Evolutionary conservation across 192 early-diverging fungal genomes (phyloP).

Genomic region (Borealophlyctis nickersoniae): DNA sequence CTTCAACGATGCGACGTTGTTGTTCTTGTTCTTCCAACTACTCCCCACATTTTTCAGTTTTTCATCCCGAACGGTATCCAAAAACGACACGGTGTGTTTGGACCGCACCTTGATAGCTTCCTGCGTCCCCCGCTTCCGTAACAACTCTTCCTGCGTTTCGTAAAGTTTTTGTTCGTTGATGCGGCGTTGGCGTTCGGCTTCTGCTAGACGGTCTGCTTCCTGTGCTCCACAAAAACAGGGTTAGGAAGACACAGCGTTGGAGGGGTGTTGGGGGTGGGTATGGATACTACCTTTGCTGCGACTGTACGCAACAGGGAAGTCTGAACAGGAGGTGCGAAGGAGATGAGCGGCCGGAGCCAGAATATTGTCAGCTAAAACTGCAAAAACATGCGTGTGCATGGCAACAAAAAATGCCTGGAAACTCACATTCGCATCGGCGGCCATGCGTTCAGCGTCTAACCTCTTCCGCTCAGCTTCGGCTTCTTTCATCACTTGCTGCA

Average conservation of each 20-base stretch:
- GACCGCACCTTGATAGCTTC: slow-evolving; percentile 13
- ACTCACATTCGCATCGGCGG: slow-evolving; percentile 17
- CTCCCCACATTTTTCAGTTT: too few relatives aligned
- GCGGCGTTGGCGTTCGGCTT: slow-evolving; percentile 17
- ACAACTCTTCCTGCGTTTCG: slow-evolving; percentile 21
- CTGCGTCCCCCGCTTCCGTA: slow-evolving; percentile 5
- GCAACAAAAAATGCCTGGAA: neutral
- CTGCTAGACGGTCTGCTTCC: slow-evolving; percentile 18
- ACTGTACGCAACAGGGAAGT: too few relatives aligned
- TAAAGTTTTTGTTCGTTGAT: slow-evolving; percentile 9
- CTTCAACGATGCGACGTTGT: slow-evolving; percentile 16
- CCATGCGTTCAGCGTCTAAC: slow-evolving; percentile 9
- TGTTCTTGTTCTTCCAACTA: slow-evolving; percentile 21
- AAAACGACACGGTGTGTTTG: too few relatives aligned
- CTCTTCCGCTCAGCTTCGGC: slow-evolving; percentile 10
- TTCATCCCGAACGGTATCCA: too few relatives aligned
- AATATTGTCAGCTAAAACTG: too few relatives aligned
- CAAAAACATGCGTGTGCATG: too few relatives aligned
- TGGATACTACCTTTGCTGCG: too few relatives aligned
- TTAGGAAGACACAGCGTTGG: neutral
- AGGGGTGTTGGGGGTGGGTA: neutral
- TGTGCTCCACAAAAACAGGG: too few relatives aligned
- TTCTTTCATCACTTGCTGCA: neutral
- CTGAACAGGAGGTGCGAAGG: too few relatives aligned
- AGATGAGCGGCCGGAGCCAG: too few relatives aligned